Evolutionary conservation across 2,329 filamentous ascomycete genomes (phyloP), one percentile per base, ranked within the genome.

Genomic region (Huntiella abstrusa): DNA sequence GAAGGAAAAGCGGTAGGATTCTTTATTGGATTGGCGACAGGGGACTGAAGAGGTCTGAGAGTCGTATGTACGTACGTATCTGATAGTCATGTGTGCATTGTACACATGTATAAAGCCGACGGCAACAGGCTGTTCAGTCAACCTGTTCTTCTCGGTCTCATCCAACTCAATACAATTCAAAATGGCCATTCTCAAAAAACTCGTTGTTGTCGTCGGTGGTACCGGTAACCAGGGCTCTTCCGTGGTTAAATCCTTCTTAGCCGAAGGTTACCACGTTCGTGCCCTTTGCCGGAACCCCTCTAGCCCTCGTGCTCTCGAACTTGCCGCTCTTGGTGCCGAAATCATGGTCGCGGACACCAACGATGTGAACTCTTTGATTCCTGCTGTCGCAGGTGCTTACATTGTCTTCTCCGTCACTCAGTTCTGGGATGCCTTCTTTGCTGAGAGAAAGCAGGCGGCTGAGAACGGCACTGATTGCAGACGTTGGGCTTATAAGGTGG

Each of bases 361-460:
- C 46, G 62, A 69, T 41, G 53, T 58, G 3, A 51, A 52, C 1
- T 59, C 59, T 10, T 59, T 72, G 33, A 55, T 59, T 41, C 37
- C 52, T 0, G 66, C 63, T 0, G 69, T 71, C 47, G 40, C 33
- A 2, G 65, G 63, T 5, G 69, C 68, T 13, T 63, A 66, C 49
- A 54, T 64, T 48, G 70, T 75, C 49, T 75, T 74, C 57, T 62
- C 62, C 50, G 66, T 71, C 43, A 75, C 71, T 0, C 64, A 75
- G 51, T 75, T 69, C 57, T 75, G 67, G 65, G 64, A 69, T 46
- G 61, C 64, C 2, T 71, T 71, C 53, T 64, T 64, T 54, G 59
- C 63, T 2, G 60, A 63, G 0, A 62, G 64, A 10, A 53, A 57
- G 16, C 58, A 59, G 43, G 66, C 63, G 2, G 49, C 54, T 3